These are phyloP conservation scores for Pseudonitzschia multiseries DNA, from an alignment of 108 stramenopile genomes.

Conservation along the genomic window DNA sequence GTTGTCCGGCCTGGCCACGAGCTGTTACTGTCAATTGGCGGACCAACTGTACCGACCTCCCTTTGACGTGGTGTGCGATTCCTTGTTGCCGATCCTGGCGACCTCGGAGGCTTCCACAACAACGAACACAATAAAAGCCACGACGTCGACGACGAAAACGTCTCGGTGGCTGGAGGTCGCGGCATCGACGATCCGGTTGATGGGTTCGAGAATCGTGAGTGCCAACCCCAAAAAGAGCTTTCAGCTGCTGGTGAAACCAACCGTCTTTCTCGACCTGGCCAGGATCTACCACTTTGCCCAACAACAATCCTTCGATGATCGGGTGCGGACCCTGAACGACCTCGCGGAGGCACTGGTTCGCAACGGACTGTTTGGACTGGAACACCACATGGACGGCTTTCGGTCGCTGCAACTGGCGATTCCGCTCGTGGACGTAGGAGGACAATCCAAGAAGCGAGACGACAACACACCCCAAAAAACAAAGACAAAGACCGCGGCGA, in stretches of 20 bases:
- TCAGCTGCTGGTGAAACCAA: conserved; percentile 19
- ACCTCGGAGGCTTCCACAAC: background rate
- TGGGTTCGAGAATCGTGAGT: conserved; percentile 18
- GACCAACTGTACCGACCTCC: conserved; percentile 36
- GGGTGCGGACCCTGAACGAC: background rate
- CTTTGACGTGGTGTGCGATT: conserved; percentile 38
- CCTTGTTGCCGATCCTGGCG: conserved; percentile 26
- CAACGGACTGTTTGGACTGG: conserved; percentile 52
- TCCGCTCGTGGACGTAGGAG: conserved; percentile 7
- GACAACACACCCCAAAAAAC: background rate
- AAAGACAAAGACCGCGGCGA: background rate
- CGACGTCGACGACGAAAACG: background rate
- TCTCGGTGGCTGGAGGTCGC: background rate
- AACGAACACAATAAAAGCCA: background rate
- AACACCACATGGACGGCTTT: conserved; percentile 77
- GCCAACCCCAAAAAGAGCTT: conserved; percentile 50
- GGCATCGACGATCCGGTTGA: conserved; percentile 23
- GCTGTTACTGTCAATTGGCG: conserved; percentile 28
- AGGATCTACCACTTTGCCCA: background rate
- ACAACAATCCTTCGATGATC: background rate
- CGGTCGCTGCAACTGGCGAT: conserved; percentile 33
- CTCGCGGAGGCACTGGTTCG: conserved; percentile 25
- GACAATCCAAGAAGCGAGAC: too few relatives aligned
- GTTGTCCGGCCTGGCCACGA: background rate
- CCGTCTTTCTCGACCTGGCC: conserved; percentile 21